Percentiles rank a stretch among this genome's conserved stretches.
Evolutionary conservation across 495 filamentous ascomycete genomes (phyloP).

Genomic region (Lophiostoma macrostomum): DNA sequence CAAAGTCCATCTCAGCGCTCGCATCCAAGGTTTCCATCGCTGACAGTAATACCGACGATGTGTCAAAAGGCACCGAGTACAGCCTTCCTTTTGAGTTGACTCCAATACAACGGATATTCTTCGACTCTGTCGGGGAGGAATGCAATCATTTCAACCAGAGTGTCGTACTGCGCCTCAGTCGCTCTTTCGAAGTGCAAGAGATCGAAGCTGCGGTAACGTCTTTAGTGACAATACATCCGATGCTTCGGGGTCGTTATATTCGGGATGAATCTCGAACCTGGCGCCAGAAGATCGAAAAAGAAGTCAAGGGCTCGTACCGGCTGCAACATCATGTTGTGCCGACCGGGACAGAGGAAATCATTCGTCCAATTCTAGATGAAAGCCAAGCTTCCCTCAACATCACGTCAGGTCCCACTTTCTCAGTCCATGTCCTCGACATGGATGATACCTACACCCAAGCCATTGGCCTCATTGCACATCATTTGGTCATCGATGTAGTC

Average conservation of each 20-base stretch:
- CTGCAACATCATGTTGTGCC: constrained; percentile 12
- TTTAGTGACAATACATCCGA: constrained; percentile 62
- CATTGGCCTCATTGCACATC: constrained; percentile 28
- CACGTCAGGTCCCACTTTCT: constrained; percentile 25
- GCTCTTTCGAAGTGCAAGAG: constrained; percentile 46
- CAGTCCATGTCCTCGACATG: constrained; percentile 31
- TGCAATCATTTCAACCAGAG: constrained; percentile 74
- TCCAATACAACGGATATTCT: constrained; percentile 71
- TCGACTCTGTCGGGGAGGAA: constrained; percentile 52
- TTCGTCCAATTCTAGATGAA: constrained; percentile 23
- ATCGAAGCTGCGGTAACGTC: constrained; percentile 55
- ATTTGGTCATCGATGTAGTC: constrained; percentile 35
- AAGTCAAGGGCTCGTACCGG: constrained; percentile 18
- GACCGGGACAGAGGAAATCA: not conserved
- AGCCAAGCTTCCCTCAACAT: constrained; percentile 28
- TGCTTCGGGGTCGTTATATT: constrained; percentile 67
- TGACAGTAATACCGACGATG: constrained; percentile 32
- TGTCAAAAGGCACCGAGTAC: constrained; percentile 31
- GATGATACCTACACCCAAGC: constrained; percentile 12
- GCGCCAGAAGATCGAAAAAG: constrained; percentile 26
- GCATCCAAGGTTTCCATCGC: constrained; percentile 13
- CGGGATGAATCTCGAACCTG: constrained; percentile 18
- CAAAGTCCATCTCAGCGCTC: constrained; percentile 26
- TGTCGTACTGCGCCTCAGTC: constrained; percentile 57
- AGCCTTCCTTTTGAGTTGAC: constrained; percentile 55